Evolutionary conservation across 1,284 basidiomycete species (phyloP).

Genomic region (Sphagnurus paluster): DNA sequence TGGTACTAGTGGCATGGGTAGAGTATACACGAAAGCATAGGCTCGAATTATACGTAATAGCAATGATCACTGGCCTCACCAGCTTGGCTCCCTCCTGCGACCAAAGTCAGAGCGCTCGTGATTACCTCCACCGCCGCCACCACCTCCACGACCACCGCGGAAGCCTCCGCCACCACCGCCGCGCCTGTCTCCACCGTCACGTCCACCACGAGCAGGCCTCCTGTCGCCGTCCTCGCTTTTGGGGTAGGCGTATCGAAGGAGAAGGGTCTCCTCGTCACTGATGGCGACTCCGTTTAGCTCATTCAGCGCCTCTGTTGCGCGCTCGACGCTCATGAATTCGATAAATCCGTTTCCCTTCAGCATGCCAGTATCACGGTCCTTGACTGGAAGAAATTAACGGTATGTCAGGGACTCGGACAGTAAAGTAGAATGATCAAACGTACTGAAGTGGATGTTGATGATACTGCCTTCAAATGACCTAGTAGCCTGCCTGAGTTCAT

Average conservation of each 20-base stretch:
- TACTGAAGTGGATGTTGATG: constrained; percentile 32
- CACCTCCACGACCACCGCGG: neutral
- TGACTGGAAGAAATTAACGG: constrained; percentile 24
- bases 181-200: neutral
- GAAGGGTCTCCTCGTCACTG: constrained; percentile 25
- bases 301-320: constrained; percentile 35
- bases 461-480: constrained; percentile 27
- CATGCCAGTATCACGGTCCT: constrained; percentile 28
- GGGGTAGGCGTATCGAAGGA: constrained; percentile 28
- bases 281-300: constrained; percentile 25
- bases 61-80: no score
- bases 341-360: constrained; percentile 36
- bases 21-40: no score
- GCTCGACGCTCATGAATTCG: constrained; percentile 33
- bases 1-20: no score
- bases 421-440: constrained; percentile 16
- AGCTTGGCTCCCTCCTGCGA: no score
- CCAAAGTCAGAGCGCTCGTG: no score
- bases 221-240: constrained; percentile 5
- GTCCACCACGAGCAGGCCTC: neutral
- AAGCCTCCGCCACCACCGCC: constrained; percentile 1
- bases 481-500: constrained; percentile 26
- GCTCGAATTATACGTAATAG: no score
- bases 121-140: neutral
- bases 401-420: neutral